Evolutionary conservation across 1,284 basidiomycete genomes (phyloP), one percentile per base, ranked within the genome.

Genomic region (Malassezia brasiliensis): DNA sequence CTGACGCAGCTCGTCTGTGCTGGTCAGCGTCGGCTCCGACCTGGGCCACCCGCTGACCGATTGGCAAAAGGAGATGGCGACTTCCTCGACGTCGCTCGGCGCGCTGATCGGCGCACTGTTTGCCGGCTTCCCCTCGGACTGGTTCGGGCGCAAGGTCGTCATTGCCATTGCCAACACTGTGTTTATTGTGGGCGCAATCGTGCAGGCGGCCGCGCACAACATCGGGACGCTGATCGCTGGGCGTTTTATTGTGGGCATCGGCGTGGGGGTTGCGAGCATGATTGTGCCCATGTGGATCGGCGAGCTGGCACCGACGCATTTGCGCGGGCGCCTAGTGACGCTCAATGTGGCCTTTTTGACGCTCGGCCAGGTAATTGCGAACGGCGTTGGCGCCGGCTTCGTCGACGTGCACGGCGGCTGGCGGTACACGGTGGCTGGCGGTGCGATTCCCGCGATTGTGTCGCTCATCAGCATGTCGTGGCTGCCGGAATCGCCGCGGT

Each of bases 231-330:
- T 77, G 42, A 65, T 75, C 45, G 75, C 70, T 22, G 77, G 74
- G 17, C 69, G 77, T n/a, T 64, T 78, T 32, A 51, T 79, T 10
- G 70, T 78, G 15, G 78, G 77, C 6, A 46, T 76, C 19, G 76
- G 70, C 12, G 72, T 76, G 50, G 68, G 73, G 1, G 66, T 75
- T 2, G 73, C 76, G 12, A 69, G 69, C 2, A 68, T 67, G 42
- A 64, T 75, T 20, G 69, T 74, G 6, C 76, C 76, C 6, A 52
- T 76, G 17, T 77, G 75, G 62, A 74, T 77, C 53, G 69, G 66
- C 45, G 77, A 78, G 58, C 54, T 77, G 1, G 67, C 76, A 8
- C 77, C 77, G 0, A 68, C 75, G 30, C 64, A 69, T 15, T 68
- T 71, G 57, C 69, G 77, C 22, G 77, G 77, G 11, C 66, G 68